Evolutionary conservation across 2,329 filamentous ascomycete genomes (phyloP), one percentile per base, ranked within the genome.

Genomic region (Arthrobotrys sphaeroides): DNA sequence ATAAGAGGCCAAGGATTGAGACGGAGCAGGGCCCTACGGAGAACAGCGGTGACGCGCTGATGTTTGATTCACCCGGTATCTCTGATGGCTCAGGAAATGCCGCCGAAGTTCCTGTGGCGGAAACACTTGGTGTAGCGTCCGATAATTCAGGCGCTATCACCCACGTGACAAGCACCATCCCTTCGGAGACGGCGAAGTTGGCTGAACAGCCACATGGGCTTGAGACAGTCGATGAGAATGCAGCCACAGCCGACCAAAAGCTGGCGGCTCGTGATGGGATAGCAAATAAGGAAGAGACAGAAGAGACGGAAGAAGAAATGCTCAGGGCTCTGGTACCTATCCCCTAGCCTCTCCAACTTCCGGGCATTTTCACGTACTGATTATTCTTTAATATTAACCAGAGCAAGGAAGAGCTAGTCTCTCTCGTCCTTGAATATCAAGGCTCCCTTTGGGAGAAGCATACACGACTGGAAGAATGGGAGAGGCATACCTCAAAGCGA

Each of bases 1-100:
- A 64, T 47, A 75, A 75, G 28, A 75, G 67, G 18, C 36, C 55
- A 7, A 75, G 72, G 31, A 68, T 75, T 33, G 72, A 69, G 6
- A n/a, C 38, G 18, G 38, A 47, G 7, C 43, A 65, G 16, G 18
- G 22, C 6, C 38, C 47, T 5, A 45, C 55, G 26, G 45, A 5
- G n/a, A 5, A 22, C 10, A 24, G 40, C 12, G 49, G 22, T 36
- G 62, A 75, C 60, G 69, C 33, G 5, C 55, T 57, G 2, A 69
- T 69, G 64, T 47, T 20, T 20, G 59, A 65, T 51, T 53, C 43
- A 12, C 38, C 64, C 13, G 38, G 28, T 18, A n/a, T n/a, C 6
- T 18, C 40, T 18, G 18, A 20, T 5, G 16, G 38, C 7, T 1
- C 9, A 3, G 51, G 53, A 45, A 18, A 16, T 22, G 36, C 12